These are phyloP conservation scores for Candida freyschussii DNA, from an alignment of 1,139 yeast species.

Conservation along the genomic window DNA sequence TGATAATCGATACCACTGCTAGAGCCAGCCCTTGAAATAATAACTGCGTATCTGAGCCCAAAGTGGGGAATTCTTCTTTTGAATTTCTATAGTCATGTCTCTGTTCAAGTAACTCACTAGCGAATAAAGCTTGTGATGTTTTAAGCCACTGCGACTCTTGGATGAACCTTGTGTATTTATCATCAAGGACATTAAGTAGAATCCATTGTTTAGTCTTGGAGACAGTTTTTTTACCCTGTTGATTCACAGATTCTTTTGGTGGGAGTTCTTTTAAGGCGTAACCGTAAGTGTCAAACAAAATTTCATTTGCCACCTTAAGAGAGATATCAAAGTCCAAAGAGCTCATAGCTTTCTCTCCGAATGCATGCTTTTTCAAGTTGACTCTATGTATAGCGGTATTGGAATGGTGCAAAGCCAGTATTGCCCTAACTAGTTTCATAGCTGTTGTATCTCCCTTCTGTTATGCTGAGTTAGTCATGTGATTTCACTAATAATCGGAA, in stretches of 20 bases:
- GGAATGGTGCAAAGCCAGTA: slow-evolving; percentile 21
- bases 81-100: slow-evolving; percentile 21
- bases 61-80: slow-evolving; percentile 16
- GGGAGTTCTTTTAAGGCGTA: slow-evolving; percentile 12
- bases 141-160: slow-evolving; percentile 18
- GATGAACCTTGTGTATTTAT: slow-evolving; percentile 13
- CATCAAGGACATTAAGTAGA: slow-evolving; percentile 13
- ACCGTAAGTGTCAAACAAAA: slow-evolving; percentile 19
- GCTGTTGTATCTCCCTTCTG: no score
- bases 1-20: slow-evolving; percentile 28
- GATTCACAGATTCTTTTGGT: slow-evolving; percentile 8
- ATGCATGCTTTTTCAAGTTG: slow-evolving; percentile 21
- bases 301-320: slow-evolving; percentile 15
- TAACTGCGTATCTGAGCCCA: slow-evolving; percentile 21
- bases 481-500: no score
- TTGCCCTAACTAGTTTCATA: slow-evolving; percentile 17
- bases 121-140: slow-evolving; percentile 12
- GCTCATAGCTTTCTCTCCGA: slow-evolving; percentile 12
- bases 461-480: no score
- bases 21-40: slow-evolving; percentile 30
- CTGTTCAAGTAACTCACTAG: slow-evolving; percentile 20
- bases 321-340: slow-evolving; percentile 14
- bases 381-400: slow-evolving; percentile 20
- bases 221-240: slow-evolving; percentile 9
- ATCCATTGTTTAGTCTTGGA: slow-evolving; percentile 16